Conservation (phyloP, 139 green algal species). For the Micractinium sp. region DNA sequence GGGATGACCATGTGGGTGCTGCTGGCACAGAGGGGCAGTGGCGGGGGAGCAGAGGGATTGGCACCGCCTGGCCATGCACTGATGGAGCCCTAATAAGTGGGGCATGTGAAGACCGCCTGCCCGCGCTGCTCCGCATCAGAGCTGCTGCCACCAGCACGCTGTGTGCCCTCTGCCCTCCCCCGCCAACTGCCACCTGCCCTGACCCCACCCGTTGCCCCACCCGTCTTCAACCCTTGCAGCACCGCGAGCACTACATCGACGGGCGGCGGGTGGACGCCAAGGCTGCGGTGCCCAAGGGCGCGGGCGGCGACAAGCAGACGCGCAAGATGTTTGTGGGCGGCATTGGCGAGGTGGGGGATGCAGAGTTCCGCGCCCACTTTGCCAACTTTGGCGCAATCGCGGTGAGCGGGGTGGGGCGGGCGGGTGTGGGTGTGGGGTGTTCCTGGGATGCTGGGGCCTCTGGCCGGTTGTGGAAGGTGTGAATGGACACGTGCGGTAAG, state of each 20-base stretch:
- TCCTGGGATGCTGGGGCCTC: neutral
- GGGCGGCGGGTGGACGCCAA: constrained; percentile 73
- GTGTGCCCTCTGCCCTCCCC: neutral
- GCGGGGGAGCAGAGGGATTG: too few relatives aligned
- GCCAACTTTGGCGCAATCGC: constrained; percentile 73
- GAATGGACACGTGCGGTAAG: too few relatives aligned
- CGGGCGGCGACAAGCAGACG: constrained; percentile 54
- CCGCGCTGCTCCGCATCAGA: neutral
- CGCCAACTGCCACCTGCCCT: neutral
- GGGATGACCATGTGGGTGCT: neutral
- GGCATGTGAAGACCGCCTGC: neutral
- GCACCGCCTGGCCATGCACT: neutral
- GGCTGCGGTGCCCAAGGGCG: constrained; percentile 72
- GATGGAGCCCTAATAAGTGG: neutral
- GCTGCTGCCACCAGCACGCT: too few relatives aligned
- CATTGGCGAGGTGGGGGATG: constrained; percentile 76
- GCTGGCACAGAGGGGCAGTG: neutral
- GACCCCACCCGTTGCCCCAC: neutral
- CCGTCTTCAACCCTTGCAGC: constrained; percentile 36
- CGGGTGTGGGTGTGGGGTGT: neutral
- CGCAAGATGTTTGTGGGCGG: constrained; percentile 88
- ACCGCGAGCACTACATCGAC: constrained; percentile 70
- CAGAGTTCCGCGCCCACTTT: constrained; percentile 79
- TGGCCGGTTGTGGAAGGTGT: neutral
- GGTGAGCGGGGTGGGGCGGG: constrained; percentile 49